These are phyloP conservation scores for Pseudomassariella vexata DNA, from an alignment of 2,329 filamentous ascomycete species.

Conservation along the genomic window DNA sequence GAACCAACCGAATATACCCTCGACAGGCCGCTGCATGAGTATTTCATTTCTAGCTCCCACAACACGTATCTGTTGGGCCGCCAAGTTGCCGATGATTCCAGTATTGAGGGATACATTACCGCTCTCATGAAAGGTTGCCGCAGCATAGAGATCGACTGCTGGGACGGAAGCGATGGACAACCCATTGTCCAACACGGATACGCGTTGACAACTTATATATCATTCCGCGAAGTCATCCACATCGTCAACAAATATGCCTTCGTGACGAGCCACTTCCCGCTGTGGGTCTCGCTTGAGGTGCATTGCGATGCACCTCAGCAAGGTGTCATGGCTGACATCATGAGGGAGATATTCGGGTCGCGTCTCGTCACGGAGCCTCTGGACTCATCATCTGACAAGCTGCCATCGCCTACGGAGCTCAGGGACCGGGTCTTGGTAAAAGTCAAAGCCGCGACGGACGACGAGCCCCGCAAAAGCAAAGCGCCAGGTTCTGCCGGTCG, in stretches of 20 bases:
- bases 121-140: slow-evolving; percentile 85
- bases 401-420: slow-evolving; percentile 83
- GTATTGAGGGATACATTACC: slow-evolving; percentile 89
- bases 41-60: slow-evolving; percentile 97
- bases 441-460: slow-evolving; percentile 66
- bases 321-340: slow-evolving; percentile 79
- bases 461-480: slow-evolving; percentile 39
- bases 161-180: slow-evolving; percentile 84
- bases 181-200: slow-evolving; percentile 88
- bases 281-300: slow-evolving; percentile 93
- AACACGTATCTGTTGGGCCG: slow-evolving; percentile 94
- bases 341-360: slow-evolving; percentile 78
- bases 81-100: slow-evolving; percentile 84
- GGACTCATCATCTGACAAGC: slow-evolving; percentile 57
- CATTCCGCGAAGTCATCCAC: slow-evolving; percentile 85
- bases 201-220: slow-evolving; percentile 81
- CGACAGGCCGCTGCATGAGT: slow-evolving; percentile 86
- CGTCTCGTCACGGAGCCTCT: slow-evolving; percentile 73
- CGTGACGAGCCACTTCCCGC: slow-evolving; percentile 74
- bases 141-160: slow-evolving; percentile 96
- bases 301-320: slow-evolving; percentile 86
- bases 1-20: slow-evolving; percentile 58
- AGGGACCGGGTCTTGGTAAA: slow-evolving; percentile 85
- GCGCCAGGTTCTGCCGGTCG: slow-evolving; percentile 32
- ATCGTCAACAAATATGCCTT: slow-evolving; percentile 96